A percentile compares a stretch with the other conserved stretches of the same genome.
Evolutionary conservation across 2,329 filamentous ascomycete genomes (phyloP).

Genomic region (Cladosporium sphaerospermum): DNA sequence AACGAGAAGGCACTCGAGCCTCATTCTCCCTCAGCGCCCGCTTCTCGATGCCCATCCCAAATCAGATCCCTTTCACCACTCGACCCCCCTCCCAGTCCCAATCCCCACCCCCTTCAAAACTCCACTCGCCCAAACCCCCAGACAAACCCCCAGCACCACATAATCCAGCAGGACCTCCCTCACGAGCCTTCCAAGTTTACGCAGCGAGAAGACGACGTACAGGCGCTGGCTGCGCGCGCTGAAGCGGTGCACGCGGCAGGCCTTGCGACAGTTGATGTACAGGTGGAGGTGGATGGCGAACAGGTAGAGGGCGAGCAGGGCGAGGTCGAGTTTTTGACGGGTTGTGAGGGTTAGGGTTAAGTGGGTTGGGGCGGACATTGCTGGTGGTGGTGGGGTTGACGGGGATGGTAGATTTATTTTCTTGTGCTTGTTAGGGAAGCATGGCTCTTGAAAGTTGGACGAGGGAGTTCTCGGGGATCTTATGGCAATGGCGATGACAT

Average conservation of each 20-base stretch:
- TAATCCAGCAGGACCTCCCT: slow-evolving; percentile 4
- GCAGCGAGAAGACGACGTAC: slow-evolving; percentile 8
- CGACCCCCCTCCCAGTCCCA: background rate
- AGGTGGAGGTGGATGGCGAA: slow-evolving; percentile 8
- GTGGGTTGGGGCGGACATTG: slow-evolving; percentile 2
- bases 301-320: slow-evolving; percentile 2
- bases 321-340: slow-evolving; percentile 4
- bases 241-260: slow-evolving; percentile 9
- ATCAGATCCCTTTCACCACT: background rate
- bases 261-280: slow-evolving; percentile 2
- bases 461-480: too few relatives aligned
- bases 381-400: background rate
- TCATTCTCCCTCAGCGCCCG: background rate
- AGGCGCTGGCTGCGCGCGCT: slow-evolving; percentile 8
- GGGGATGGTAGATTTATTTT: background rate
- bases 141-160: slow-evolving; percentile 1
- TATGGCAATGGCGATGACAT: too few relatives aligned
- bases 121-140: background rate
- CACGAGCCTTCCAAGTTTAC: slow-evolving; percentile 2
- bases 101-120: background rate
- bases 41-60: background rate
- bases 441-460: too few relatives aligned
- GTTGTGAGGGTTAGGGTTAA: slow-evolving; percentile 1
- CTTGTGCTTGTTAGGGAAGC: too few relatives aligned
- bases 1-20: background rate